A percentile compares a stretch with the other conserved stretches of the same genome.
These are phyloP conservation scores for Kwoniella heveanensis DNA, from an alignment of 768 basidiomycete genomes.

Conservation along the genomic window DNA sequence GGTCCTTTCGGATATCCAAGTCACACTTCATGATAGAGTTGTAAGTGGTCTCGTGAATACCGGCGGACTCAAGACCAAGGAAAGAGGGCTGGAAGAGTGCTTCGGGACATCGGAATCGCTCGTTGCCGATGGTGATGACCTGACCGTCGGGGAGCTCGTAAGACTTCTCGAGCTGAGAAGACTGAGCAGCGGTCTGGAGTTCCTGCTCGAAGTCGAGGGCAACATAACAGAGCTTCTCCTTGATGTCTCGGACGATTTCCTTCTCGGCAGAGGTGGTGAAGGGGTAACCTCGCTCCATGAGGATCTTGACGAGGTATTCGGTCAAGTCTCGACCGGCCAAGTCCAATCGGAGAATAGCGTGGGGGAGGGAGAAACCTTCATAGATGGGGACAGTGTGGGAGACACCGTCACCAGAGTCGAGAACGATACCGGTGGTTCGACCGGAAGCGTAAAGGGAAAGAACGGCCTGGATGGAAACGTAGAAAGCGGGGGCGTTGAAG, in stretches of 20 bases:
- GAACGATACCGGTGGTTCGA: conserved; percentile 88
- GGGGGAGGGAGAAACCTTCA: conserved; percentile 87
- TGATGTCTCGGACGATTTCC: conserved; percentile 95
- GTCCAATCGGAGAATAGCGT: conserved; percentile 90
- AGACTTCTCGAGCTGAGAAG: conserved; percentile 85
- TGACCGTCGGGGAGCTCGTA: conserved; percentile 92
- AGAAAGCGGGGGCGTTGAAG: conserved; percentile 89
- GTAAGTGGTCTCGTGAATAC: conserved; percentile 87
- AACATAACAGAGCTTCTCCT: conserved; percentile 95
- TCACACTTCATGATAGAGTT: conserved; percentile 67
- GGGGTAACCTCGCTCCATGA: conserved; percentile 83
- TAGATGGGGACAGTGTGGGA: conserved; percentile 96
- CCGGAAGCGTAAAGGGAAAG: conserved; percentile 90
- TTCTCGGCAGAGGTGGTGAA: conserved; percentile 92
- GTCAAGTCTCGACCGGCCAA: conserved; percentile 90
- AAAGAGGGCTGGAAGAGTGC: conserved; percentile 75
- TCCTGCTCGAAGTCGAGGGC: conserved; percentile 94
- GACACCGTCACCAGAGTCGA: conserved; percentile 96
- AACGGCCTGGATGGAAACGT: conserved; percentile 88
- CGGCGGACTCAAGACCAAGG: conserved; percentile 74
- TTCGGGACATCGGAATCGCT: conserved; percentile 72
- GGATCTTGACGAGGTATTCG: conserved; percentile 55
- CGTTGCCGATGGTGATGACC: conserved; percentile 92
- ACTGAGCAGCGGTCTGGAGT: conserved; percentile 84
- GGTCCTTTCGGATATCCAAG: conserved; percentile 71